Evolutionary conservation across 129 eudicot species (phyloP).

Genomic region (Flaveria sonorensis): DNA sequence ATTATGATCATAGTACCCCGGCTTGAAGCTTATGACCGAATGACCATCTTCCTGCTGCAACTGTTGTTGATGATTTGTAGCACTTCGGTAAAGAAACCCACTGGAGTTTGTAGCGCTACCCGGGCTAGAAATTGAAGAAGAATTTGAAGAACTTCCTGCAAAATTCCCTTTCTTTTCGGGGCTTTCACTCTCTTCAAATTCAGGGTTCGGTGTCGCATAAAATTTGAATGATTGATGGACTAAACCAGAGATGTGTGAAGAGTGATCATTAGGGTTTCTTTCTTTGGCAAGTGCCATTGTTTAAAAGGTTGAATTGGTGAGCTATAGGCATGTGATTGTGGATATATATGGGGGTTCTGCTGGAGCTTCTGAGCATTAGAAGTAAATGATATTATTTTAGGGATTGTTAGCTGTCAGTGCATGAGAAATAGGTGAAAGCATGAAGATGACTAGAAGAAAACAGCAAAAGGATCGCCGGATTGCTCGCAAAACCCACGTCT

Average conservation of each 20-base stretch:
- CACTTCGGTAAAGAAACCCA: conserved; percentile 35
- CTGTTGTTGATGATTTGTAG: conserved; percentile 33
- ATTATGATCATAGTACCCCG: conserved; percentile 48
- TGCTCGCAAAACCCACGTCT: conserved; percentile 77
- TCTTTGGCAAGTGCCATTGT: conserved; percentile 66
- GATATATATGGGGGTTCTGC: conserved; percentile 29
- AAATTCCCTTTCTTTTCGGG: conserved; percentile 44
- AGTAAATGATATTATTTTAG: conserved; percentile 29
- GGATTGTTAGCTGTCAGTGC: conserved; percentile 70
- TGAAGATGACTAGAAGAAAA: conserved; percentile 36
- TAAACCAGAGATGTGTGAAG: conserved; percentile 36
- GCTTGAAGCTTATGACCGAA: conserved; percentile 69
- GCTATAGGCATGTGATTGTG: conserved; percentile 27
- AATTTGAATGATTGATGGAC: conserved; percentile 40
- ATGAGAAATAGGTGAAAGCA: conserved; percentile 21
- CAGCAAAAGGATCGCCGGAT: conserved; percentile 82
- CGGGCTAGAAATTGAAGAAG: conserved; percentile 77
- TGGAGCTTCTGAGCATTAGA: not conserved
- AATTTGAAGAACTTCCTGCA: conserved; percentile 45
- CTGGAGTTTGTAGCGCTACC: conserved; percentile 60
- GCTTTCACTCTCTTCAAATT: conserved; percentile 38
- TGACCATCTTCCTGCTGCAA: conserved; percentile 56
- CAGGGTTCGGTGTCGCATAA: conserved; percentile 32
- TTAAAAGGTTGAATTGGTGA: not conserved
- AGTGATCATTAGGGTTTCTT: conserved; percentile 45